A percentile compares a stretch with the other conserved stretches of the same genome.
Conservation (phyloP, 495 filamentous ascomycete species). For the Neurospora pannonica region DNA sequence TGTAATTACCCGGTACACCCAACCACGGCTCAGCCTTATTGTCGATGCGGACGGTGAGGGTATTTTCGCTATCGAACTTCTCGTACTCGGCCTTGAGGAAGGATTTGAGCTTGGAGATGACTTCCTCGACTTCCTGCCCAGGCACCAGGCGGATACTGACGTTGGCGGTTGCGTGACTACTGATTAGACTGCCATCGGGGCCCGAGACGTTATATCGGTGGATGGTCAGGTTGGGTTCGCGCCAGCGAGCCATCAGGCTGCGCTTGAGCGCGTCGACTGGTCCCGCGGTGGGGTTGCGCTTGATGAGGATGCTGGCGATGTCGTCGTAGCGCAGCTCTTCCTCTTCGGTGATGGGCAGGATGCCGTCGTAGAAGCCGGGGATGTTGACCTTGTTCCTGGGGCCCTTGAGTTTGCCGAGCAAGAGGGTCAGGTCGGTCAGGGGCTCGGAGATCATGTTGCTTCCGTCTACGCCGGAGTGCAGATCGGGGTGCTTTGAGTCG, state of each 20-base stretch:
- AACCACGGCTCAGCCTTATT: conserved; percentile 95
- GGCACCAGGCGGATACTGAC: conserved; percentile 89
- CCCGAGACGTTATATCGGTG: conserved; percentile 88
- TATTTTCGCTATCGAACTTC: conserved; percentile 65
- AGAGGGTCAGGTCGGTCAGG: conserved; percentile 75
- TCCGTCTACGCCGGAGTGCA: conserved; percentile 93
- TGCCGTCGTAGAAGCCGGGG: conserved; percentile 76
- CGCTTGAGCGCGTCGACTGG: conserved; percentile 59
- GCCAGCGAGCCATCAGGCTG: conserved; percentile 86
- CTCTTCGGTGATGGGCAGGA: conserved; percentile 62
- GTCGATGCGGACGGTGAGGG: conserved; percentile 72
- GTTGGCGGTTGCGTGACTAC: conserved; percentile 71
- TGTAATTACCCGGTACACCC: conserved; percentile 80
- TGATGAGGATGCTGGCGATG: conserved; percentile 66
- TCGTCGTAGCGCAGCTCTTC: conserved; percentile 78
- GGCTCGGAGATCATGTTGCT: conserved; percentile 81
- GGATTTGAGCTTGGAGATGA: conserved; percentile 53
- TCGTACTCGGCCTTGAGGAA: conserved; percentile 67
- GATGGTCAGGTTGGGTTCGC: conserved; percentile 88
- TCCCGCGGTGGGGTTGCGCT: conserved; percentile 55
- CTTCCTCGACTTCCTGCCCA: conserved; percentile 71
- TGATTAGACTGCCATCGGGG: conserved; percentile 79
- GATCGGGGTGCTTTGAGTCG: conserved; percentile 74
- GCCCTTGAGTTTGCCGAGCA: conserved; percentile 70
- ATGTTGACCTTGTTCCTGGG: conserved; percentile 52